Evolutionary conservation across 345 rosid species (phyloP), one percentile per base, ranked within the genome.

Genomic region (Camelina hispida): DNA sequence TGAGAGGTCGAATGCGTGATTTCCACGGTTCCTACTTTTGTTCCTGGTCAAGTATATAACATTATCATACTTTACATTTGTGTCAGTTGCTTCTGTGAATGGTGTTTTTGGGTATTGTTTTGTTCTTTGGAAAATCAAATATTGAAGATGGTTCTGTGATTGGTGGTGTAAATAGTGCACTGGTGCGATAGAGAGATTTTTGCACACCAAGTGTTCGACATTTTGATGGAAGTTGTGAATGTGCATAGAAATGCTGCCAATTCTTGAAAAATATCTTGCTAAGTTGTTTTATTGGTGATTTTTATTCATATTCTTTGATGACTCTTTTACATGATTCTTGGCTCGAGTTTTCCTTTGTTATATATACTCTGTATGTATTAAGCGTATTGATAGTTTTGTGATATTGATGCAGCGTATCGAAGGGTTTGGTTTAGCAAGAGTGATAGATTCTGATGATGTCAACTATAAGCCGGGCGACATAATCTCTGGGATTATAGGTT

Each of bases 381-480:
- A 22, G 55, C 69, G 85, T 28, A 58, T 93, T 3, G 81, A 23
- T 23, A 23, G 25, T 23, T 23, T 23, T 23, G 25, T 23, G 25
- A 2, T 23, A 23, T 23, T 23, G 25, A 23, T 23, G 25, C 25
- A 23, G 25, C 25, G 2, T 23, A 23, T 23, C 25, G 3, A 87
- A 83, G 97, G 97, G 69, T 87, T 91, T 53, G 97, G 92, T 11
- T 75, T 93, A 58, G 83, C 91, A 9, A 85, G 67, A 57, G 96
- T 89, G 52, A 72, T 91, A 67, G 87, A 83, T 76, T 93, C 97
- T 23, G 86, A 88, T 71, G 80, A 81, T 46, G 81, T 82, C 10
- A 72, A 80, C 46, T 85, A 82, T 83, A 71, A 78, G 72, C 80
- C 84, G 2, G 96, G 89, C 0, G 96, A 93, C 55, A 28, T 87